phyloP scores from a whole-genome alignment of 164 flowering plant genomes.

The Berberis vulgaris region DNA sequence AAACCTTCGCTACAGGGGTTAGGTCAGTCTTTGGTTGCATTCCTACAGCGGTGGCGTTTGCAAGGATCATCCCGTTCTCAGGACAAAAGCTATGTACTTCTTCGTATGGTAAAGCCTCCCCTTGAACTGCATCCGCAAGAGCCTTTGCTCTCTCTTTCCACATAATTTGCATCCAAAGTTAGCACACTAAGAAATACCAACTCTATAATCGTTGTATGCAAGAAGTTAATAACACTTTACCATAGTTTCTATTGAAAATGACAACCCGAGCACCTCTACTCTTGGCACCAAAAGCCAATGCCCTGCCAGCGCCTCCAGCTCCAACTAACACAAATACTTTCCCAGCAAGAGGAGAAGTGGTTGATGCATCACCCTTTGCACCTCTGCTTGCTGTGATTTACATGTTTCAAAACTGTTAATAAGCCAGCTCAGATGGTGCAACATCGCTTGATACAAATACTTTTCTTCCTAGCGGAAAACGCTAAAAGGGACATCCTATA shows the following conservation, averaged over 20 bases:
- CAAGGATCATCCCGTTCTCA: constrained; percentile 52
- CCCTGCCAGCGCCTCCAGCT: constrained; percentile 76
- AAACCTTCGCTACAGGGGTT: constrained; percentile 50
- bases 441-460: too few relatives aligned
- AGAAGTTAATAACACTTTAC: constrained; percentile 18
- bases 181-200: background rate
- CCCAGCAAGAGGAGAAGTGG: constrained; percentile 35
- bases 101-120: constrained; percentile 33
- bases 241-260: constrained; percentile 38
- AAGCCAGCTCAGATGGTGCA: constrained; percentile 3
- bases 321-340: constrained; percentile 54
- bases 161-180: background rate
- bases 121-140: constrained; percentile 38
- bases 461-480: too few relatives aligned
- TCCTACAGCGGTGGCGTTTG: constrained; percentile 48
- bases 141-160: constrained; percentile 37
- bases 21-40: constrained; percentile 42
- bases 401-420: constrained; percentile 4
- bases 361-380: constrained; percentile 10
- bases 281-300: constrained; percentile 65
- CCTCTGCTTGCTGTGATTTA: constrained; percentile 16
- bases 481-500: too few relatives aligned
- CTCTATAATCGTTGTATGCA: background rate
- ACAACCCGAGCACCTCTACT: constrained; percentile 43
- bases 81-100: constrained; percentile 25